Conservation (phyloP, 1,284 basidiomycete genomes). For the Pseudozyma sp. region DNA sequence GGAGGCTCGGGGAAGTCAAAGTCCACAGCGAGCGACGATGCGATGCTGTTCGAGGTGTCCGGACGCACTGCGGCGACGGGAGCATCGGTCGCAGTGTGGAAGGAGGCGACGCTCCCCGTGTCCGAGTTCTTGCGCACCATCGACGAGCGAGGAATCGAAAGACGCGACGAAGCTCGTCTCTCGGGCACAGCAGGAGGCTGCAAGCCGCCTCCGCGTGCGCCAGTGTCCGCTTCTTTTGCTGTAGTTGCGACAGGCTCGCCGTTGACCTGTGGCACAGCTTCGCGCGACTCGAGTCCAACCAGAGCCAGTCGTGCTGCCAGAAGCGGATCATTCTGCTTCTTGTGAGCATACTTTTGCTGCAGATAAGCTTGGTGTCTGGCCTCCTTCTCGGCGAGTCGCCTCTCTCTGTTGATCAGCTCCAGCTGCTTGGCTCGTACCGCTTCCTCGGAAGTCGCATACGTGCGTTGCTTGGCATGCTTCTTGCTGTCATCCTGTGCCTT, state of each 20-base stretch:
- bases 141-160: neutral
- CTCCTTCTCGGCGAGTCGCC: constrained; percentile 36
- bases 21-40: constrained; percentile 40
- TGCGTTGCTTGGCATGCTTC: constrained; percentile 20
- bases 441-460: constrained; percentile 52
- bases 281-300: constrained; percentile 34
- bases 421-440: constrained; percentile 44
- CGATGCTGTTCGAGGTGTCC: constrained; percentile 38
- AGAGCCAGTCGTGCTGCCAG: constrained; percentile 52
- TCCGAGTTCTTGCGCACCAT: constrained; percentile 18
- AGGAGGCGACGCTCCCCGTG: constrained; percentile 23
- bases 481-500: constrained; percentile 9
- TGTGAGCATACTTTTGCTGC: constrained; percentile 48
- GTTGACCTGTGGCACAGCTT: constrained; percentile 10
- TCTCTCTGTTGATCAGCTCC: constrained; percentile 40
- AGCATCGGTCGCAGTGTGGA: constrained; percentile 33
- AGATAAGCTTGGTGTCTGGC: constrained; percentile 31
- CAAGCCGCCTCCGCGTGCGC: neutral
- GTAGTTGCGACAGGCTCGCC: neutral
- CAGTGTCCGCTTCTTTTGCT: neutral
- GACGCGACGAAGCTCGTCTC: constrained; percentile 5
- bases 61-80: constrained; percentile 13
- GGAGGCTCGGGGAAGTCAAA: constrained; percentile 50
- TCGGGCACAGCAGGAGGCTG: constrained; percentile 10
- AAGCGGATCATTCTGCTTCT: constrained; percentile 55